Evolutionary conservation across 2,329 filamentous ascomycete species (phyloP), one percentile per base, ranked within the genome.

Genomic region (Venturia pyrina): DNA sequence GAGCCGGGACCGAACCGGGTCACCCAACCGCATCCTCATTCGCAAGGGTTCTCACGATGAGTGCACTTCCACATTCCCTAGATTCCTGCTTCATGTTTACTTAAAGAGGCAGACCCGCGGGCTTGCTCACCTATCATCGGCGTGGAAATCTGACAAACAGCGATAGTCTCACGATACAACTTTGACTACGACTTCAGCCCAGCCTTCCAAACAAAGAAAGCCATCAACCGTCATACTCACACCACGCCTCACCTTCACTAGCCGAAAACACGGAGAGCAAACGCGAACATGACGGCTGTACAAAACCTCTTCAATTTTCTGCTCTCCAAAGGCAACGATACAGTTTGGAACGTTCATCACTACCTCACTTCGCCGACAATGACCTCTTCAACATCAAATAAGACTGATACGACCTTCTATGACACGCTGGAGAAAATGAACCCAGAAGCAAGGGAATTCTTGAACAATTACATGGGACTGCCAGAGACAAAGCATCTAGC

Each of bases 361-460:
- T 59, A 40, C 32, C 53, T 59, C 53, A 59, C 32, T 28, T 53
- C 17, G 1, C 53, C 53, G 48, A 59, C 32, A 21, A 59, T 59
- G 53, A 21, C 19, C 15, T 37, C 53, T 59, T 59, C 53, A 21
- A 4, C 13, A 6, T 19, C 32, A 28, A 34, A 37, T 5, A 13
- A 37, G 19, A 59, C 28, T 3, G 53, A 59, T 13, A 37, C 32
- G 15, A 59, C 53, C 13, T 59, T 34, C 53, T 34, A 15, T 24
- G 63, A 65, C 11, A 24, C 10, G 13, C 32, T 60, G 10, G 53
- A 24, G 21, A 41, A 60, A 32, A 50, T 65, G 17, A 19, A 5
- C 15, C 63, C 46, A 4, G 63, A 57, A 17, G 63, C 63, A 24
- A 57, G 40, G 17, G 63, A 57, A 43, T 34, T 65, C 19, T 34